phyloP scores from a whole-genome alignment of 768 basidiomycete species.

The Lentinus tigrinus region DNA sequence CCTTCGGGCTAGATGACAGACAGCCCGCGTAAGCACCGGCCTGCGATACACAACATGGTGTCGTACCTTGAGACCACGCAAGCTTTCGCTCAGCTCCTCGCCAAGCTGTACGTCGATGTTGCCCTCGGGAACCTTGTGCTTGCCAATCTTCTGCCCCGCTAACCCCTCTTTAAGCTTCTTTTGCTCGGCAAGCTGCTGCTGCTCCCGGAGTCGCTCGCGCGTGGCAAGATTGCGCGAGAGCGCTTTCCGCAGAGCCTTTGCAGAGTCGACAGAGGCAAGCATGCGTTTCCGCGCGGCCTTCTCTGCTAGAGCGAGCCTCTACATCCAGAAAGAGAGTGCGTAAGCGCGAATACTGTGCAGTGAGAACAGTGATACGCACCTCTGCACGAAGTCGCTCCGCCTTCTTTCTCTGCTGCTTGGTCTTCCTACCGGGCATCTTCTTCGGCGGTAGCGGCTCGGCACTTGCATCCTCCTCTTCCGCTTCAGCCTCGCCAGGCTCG shows the following conservation, averaged over 20 bases:
- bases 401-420: slow-evolving; percentile 67
- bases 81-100: slow-evolving; percentile 83
- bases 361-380: slow-evolving; percentile 38
- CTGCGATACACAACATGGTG: neutral
- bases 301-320: slow-evolving; percentile 68
- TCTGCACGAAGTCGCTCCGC: slow-evolving; percentile 63
- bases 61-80: slow-evolving; percentile 79
- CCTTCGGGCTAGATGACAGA: slow-evolving; percentile 72
- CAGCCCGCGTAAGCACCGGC: neutral
- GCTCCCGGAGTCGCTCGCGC: slow-evolving; percentile 37
- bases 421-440: slow-evolving; percentile 50
- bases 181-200: slow-evolving; percentile 42
- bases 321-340: neutral
- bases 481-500: slow-evolving; percentile 38
- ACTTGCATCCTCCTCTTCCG: slow-evolving; percentile 25
- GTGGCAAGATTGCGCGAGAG: slow-evolving; percentile 35
- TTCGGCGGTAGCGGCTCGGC: slow-evolving; percentile 37
- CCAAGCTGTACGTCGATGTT: slow-evolving; percentile 85
- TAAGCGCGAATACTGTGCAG: neutral
- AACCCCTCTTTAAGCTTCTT: slow-evolving; percentile 61
- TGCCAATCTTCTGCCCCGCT: slow-evolving; percentile 75
- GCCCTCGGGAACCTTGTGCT: slow-evolving; percentile 67
- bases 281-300: slow-evolving; percentile 60
- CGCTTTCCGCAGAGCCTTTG: slow-evolving; percentile 49
- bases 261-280: slow-evolving; percentile 54